A percentile compares a stretch with the other conserved stretches of the same genome.
These are phyloP conservation scores for Besnoitia besnoiti DNA, from an alignment of 169 alveolate species.

Conservation along the genomic window DNA sequence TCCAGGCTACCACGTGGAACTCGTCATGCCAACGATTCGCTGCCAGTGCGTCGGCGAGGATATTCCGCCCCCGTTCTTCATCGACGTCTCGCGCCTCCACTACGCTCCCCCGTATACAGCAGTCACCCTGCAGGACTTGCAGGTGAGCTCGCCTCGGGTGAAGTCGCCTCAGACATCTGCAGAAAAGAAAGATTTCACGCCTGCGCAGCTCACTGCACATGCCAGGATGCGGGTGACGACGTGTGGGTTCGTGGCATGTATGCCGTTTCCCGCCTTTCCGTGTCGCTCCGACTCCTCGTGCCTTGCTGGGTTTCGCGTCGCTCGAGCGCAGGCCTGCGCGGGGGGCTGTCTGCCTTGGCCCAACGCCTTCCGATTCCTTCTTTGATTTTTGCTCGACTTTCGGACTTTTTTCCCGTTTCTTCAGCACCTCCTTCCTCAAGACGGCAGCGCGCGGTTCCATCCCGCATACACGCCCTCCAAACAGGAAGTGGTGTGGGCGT, in stretches of 20 bases:
- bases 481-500: slow-evolving; percentile 86
- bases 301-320: neutral
- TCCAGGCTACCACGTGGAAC: slow-evolving; percentile 83
- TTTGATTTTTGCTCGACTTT: neutral
- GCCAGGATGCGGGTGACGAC: too few species aligned
- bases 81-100: slow-evolving; percentile 83
- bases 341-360: neutral
- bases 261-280: neutral
- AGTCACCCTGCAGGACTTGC: slow-evolving; percentile 77
- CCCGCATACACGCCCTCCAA: slow-evolving; percentile 74
- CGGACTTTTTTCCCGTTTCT: neutral
- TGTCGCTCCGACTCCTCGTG: neutral
- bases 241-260: too few species aligned
- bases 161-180: neutral
- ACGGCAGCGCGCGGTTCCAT: slow-evolving; percentile 82
- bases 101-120: slow-evolving; percentile 82
- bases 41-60: slow-evolving; percentile 83
- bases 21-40: slow-evolving; percentile 80
- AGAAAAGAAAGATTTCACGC: neutral
- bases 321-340: neutral
- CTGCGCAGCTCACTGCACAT: neutral
- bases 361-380: neutral
- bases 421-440: slow-evolving; percentile 79
- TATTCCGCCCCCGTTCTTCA: slow-evolving; percentile 85
- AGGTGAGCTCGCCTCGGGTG: slow-evolving; percentile 38